phyloP scores from a whole-genome alignment of 139 green algal genomes.

The Volvox reticuliferus region DNA sequence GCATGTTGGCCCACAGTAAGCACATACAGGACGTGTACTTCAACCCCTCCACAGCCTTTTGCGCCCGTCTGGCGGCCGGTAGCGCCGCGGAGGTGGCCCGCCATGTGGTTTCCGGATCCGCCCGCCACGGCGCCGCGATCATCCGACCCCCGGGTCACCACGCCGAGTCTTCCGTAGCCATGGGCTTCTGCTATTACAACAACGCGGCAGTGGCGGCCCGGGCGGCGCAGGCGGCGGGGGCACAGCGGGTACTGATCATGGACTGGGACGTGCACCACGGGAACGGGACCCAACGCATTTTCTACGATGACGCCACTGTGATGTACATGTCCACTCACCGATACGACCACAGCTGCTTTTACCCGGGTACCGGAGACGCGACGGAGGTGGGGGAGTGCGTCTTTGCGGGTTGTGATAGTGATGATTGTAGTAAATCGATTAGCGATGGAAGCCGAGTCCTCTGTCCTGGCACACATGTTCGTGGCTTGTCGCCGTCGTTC shows the following conservation, averaged over 20 bases:
- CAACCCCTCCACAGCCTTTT: conserved; percentile 72
- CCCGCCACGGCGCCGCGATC: conserved; percentile 61
- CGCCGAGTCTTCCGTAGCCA: conserved; percentile 75
- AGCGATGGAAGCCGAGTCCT: no score
- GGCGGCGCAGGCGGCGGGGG: conserved; percentile 57
- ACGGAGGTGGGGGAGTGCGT: neutral
- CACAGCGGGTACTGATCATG: conserved; percentile 76
- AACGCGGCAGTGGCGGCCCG: conserved; percentile 74
- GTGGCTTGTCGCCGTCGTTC: no score
- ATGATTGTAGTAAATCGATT: no score
- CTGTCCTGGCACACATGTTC: no score
- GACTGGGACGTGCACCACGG: conserved; percentile 91
- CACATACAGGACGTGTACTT: conserved; percentile 78
- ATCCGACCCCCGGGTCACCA: conserved; percentile 78
- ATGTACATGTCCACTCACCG: conserved; percentile 87
- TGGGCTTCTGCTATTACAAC: conserved; percentile 96
- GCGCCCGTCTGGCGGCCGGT: conserved; percentile 78
- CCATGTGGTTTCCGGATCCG: conserved; percentile 59
- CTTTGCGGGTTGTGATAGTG: no score
- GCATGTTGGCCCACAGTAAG: conserved; percentile 44
- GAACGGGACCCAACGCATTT: conserved; percentile 83
- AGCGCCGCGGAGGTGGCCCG: conserved; percentile 68
- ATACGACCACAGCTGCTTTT: conserved; percentile 70
- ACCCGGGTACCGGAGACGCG: conserved; percentile 70
- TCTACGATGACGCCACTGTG: conserved; percentile 75